Percentiles rank a stretch among this genome's conserved stretches.
Evolutionary conservation across 345 rosid genomes (phyloP).

Genomic region (Boechera retrofracta): DNA sequence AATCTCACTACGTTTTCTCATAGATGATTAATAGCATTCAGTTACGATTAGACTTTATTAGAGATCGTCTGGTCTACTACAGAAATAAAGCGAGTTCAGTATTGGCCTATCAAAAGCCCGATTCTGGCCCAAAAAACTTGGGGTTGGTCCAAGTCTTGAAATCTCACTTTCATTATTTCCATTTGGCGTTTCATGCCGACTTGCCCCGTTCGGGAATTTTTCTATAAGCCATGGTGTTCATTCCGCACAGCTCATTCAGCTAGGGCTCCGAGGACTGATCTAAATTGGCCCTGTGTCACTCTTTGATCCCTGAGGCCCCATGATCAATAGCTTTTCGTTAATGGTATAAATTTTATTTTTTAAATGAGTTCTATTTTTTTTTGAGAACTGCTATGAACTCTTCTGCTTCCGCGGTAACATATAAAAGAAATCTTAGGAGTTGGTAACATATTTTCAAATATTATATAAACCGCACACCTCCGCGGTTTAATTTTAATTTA

Average conservation of each 20-base stretch:
- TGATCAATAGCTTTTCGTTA: neutral
- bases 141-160: conserved; percentile 3
- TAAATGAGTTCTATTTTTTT: too few relatives aligned
- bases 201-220: too few relatives aligned
- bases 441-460: neutral
- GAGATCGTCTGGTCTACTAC: neutral
- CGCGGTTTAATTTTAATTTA: neutral
- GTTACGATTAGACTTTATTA: neutral
- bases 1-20: neutral
- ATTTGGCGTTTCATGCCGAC: too few relatives aligned
- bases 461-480: neutral
- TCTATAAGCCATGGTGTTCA: too few relatives aligned
- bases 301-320: neutral
- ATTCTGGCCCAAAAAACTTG: neutral
- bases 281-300: neutral
- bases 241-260: too few relatives aligned
- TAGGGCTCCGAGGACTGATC: neutral
- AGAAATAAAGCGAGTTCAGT: neutral
- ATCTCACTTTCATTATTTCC: neutral
- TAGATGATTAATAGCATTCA: neutral
- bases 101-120: conserved; percentile 4
- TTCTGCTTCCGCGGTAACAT: too few relatives aligned
- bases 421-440: neutral
- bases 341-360: too few relatives aligned
- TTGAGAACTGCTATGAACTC: too few relatives aligned